phyloP scores from a whole-genome alignment of 1,139 yeast genomes.

The Magnusiomyces fungicola region DNA sequence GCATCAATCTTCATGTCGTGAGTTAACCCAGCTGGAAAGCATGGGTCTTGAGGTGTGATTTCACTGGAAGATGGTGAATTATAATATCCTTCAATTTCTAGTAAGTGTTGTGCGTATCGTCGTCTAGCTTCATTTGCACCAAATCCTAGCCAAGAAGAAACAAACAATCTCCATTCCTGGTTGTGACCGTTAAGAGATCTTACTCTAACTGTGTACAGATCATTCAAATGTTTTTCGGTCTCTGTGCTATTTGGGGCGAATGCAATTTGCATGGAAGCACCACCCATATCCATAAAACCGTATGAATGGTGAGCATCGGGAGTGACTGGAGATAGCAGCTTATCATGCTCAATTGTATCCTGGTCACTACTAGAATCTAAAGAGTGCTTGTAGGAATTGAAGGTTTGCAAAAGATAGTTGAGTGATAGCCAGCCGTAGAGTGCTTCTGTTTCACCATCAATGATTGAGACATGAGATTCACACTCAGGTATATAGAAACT shows the following conservation, averaged over 20 bases:
- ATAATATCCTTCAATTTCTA: constrained; percentile 13
- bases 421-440: constrained; percentile 76
- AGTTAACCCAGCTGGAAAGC: constrained; percentile 44
- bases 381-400: constrained; percentile 31
- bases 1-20: constrained; percentile 22
- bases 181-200: constrained; percentile 36
- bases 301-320: constrained; percentile 47
- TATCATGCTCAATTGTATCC: no score
- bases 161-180: constrained; percentile 47
- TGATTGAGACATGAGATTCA: constrained; percentile 49
- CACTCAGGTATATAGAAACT: constrained; percentile 49
- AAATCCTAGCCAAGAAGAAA: constrained; percentile 69
- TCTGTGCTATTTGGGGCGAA: constrained; percentile 60
- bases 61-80: background rate
- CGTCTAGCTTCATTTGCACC: constrained; percentile 70
- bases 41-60: constrained; percentile 44
- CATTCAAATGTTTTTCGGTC: constrained; percentile 46
- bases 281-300: constrained; percentile 78
- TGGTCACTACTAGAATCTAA: no score
- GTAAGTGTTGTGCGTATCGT: constrained; percentile 38
- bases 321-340: constrained; percentile 25
- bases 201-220: constrained; percentile 45
- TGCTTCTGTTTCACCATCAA: constrained; percentile 73
- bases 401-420: constrained; percentile 53
- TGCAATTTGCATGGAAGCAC: constrained; percentile 75